A percentile compares a stretch with the other conserved stretches of the same genome.
Conservation (phyloP, 306 rosid genomes). For the Urtica urens region DNA sequence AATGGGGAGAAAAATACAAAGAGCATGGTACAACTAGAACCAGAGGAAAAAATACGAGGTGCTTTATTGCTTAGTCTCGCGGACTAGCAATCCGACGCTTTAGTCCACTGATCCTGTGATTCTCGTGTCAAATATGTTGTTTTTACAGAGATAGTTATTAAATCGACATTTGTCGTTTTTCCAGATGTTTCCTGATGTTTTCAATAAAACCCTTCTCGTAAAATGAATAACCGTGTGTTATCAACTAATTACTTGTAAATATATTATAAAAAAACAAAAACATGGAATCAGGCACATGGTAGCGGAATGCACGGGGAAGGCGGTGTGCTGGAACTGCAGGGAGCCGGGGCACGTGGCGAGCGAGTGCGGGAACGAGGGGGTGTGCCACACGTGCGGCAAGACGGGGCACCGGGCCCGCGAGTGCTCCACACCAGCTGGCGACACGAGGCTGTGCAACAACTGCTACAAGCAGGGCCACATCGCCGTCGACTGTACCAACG, state of each 20-base stretch:
- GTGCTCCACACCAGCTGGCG: conserved; percentile 84
- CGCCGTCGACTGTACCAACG: conserved; percentile 93
- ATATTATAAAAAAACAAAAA: neutral
- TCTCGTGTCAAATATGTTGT: too few relatives aligned
- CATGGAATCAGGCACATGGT: conserved; percentile 87
- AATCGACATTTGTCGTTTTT: too few relatives aligned
- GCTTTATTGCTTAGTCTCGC: too few relatives aligned
- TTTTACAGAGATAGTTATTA: too few relatives aligned
- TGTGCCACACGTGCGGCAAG: conserved; percentile 97
- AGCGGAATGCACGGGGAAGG: conserved; percentile 87
- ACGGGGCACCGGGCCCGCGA: conserved; percentile 93
- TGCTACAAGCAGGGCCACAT: conserved; percentile 97
- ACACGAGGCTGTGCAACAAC: conserved; percentile 87
- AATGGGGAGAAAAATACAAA: too few relatives aligned
- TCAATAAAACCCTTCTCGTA: too few relatives aligned
- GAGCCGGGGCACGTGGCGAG: conserved; percentile 98
- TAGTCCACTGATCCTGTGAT: too few relatives aligned
- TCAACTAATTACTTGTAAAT: conserved; percentile 2
- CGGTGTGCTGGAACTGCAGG: conserved; percentile 95
- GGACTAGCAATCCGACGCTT: too few relatives aligned
- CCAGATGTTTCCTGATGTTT: too few relatives aligned
- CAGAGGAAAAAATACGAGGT: too few relatives aligned
- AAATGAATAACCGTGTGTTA: neutral
- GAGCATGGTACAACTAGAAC: too few relatives aligned
- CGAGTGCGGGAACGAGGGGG: conserved; percentile 85